Evolutionary conservation across 2,329 filamentous ascomycete genomes (phyloP).

Genomic region (Cercospora sojina): DNA sequence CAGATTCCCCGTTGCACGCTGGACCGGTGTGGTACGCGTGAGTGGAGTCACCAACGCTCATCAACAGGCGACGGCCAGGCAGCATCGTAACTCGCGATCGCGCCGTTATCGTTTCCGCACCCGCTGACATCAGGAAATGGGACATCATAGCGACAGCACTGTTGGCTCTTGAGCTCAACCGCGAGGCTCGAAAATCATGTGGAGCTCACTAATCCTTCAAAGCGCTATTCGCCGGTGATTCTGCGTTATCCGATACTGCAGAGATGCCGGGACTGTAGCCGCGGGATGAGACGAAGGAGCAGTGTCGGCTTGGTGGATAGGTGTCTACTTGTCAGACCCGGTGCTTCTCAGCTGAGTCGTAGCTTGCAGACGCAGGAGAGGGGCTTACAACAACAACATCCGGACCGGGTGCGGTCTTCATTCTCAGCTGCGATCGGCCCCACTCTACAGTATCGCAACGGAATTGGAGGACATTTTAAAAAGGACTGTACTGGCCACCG

Average conservation of each 20-base stretch:
- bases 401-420: background rate
- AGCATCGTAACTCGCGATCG: background rate
- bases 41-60: background rate
- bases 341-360: conserved; percentile 1
- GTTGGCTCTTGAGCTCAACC: background rate
- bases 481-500: background rate
- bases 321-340: background rate
- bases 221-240: background rate
- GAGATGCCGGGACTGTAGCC: background rate
- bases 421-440: background rate
- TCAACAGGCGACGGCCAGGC: background rate
- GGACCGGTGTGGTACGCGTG: background rate
- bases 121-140: background rate
- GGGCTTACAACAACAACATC: background rate
- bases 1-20: background rate
- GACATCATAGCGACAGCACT: background rate
- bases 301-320: background rate
- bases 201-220: background rate
- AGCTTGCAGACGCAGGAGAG: background rate
- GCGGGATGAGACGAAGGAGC: background rate
- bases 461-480: background rate
- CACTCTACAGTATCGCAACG: background rate
- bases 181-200: background rate
- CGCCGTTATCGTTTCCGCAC: background rate
- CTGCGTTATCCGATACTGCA: background rate